Evolutionary conservation across 108 stramenopile species (phyloP), one percentile per base, ranked within the genome.

Genomic region (Cyclotella atomus): DNA sequence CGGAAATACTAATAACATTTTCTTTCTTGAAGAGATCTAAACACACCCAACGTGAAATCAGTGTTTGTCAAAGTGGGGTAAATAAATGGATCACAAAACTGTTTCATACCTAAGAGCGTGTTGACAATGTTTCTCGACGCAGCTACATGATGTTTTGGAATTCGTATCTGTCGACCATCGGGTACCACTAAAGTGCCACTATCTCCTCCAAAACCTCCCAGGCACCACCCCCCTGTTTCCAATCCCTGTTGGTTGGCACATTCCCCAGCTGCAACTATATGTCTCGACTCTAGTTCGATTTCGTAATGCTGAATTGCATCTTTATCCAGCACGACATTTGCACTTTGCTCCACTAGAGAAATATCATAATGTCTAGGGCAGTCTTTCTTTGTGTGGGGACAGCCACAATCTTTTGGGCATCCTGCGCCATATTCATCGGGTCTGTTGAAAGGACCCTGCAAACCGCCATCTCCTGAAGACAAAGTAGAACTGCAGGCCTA

Each of bases 121-220:
- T 27, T 54, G 15, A 29, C 44, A 52, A 71, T 52, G 17, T 45
- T 20, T 17, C 53, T 54, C 16, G 65, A 57, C 14, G 55, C 49
- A 27, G 29, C 47, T 20, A 74, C 73, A 53, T 67, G 73, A 34
- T 54, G 16, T 44, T 67, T 24, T 14, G 67, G 65, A 21, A 68
- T 67, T 7, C 38, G 12, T 14, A 60, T 59, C 8, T 27, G 20
- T 24, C 59, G 59, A 30, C 25, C 41, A 60, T 41, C 38, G 24
- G 69, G 59, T 12, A 59, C 12, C 34, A 17, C 20, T 29, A 59
- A 6, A 12, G 38, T 33, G 14, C 17, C 32, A n/a, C n/a, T 36
- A 29, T 30, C 34, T 59, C 16, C 20, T n/a, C 15, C 1, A 35
- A 24, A 36, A 8, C n/a, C 24, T 20, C 3, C n/a, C 16, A 59